Evolutionary conservation across 1,284 basidiomycete species (phyloP).

Genomic region (Naganishia albida): DNA sequence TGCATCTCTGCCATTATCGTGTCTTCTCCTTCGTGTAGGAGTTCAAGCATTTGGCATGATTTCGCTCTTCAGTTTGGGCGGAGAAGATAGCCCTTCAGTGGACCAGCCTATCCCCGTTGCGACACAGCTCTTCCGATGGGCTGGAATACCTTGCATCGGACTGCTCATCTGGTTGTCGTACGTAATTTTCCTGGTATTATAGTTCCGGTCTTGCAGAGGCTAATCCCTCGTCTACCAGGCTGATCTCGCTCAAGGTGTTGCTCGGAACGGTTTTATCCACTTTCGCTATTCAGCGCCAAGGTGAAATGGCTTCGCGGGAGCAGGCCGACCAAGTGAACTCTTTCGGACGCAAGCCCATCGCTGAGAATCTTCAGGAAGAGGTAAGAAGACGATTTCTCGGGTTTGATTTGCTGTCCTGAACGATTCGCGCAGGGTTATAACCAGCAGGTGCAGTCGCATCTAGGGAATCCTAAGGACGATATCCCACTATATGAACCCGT

Average conservation of each 20-base stretch:
- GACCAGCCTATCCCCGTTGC: slow-evolving; percentile 33
- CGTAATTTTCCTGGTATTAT: slow-evolving; percentile 35
- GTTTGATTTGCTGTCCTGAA: slow-evolving; percentile 3
- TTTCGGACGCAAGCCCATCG: slow-evolving; percentile 80
- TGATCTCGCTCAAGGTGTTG: slow-evolving; percentile 81
- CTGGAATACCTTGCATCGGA: slow-evolving; percentile 63
- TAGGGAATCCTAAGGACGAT: slow-evolving; percentile 70
- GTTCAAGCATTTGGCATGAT: slow-evolving; percentile 73
- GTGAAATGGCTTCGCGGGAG: slow-evolving; percentile 73
- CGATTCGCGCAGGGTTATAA: slow-evolving; percentile 66
- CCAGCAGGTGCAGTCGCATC: slow-evolving; percentile 69
- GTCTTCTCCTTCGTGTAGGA: slow-evolving; percentile 83
- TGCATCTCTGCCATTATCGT: slow-evolving; percentile 86
- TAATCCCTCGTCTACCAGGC: slow-evolving; percentile 55
- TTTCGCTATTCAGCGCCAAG: slow-evolving; percentile 72
- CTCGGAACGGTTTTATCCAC: slow-evolving; percentile 82
- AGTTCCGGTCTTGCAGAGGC: slow-evolving; percentile 5
- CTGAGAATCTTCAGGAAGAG: slow-evolving; percentile 80
- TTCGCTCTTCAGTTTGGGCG: slow-evolving; percentile 59
- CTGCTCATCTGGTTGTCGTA: slow-evolving; percentile 79
- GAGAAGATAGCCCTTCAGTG: slow-evolving; percentile 46
- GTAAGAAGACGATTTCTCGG: slow-evolving; percentile 56
- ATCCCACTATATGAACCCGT: slow-evolving; percentile 57
- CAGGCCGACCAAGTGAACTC: slow-evolving; percentile 74
- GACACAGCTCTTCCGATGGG: slow-evolving; percentile 61